Base-by-base conservation (phyloP, 1,284 basidiomycete species). In the Ceratobasidium sp. region DNA sequence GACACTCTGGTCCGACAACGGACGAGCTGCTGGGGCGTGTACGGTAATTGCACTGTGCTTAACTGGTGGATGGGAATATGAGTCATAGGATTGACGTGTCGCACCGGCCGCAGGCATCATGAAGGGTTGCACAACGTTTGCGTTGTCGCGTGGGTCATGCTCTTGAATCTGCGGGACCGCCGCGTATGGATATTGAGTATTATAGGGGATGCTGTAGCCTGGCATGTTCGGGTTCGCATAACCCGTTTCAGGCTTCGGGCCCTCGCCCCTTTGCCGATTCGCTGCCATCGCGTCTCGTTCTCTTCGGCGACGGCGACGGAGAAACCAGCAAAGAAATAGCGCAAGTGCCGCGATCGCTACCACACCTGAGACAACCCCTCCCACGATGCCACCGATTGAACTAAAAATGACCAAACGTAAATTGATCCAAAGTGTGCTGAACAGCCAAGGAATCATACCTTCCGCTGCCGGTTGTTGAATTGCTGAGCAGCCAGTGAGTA, bases 321-420 rank as follows among this genome's bases (percentile, higher is more conserved):
- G 62, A 46, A 65, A 48, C 62, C 62, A 65, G 62, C 62, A 65
- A 44, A 65, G 16, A n/a, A 65, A 48, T 6, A 65, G 41, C 20
- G 38, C 44, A 18, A 65, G 5, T 6, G 62, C 62, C 1, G 62
- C 62, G 20, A 65, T 33, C 44, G 41, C 44, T 30, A 44, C 62
- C 23, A 46, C 62, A 6, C 62, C 62, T 1, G 30, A 38, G 4
- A 65, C 38, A n/a, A 46, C 62, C 10, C 62, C 62, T 27, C 38
- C 62, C 18, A 65, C 20, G 27, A 65, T 65, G 27, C 38, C n/a
- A 5, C 20, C 38, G 5, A 41, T 65, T 65, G 41, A 65, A 30
- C 62, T 65, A 23, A 65, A 23, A 6, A 20, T 44, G 38, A 35
- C 14, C 6, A n/a, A 44, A 65, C 33, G 41, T 44, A 44, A 65